Evolutionary conservation across 306 rosid species (phyloP).

Genomic region (Vigna hirtella): DNA sequence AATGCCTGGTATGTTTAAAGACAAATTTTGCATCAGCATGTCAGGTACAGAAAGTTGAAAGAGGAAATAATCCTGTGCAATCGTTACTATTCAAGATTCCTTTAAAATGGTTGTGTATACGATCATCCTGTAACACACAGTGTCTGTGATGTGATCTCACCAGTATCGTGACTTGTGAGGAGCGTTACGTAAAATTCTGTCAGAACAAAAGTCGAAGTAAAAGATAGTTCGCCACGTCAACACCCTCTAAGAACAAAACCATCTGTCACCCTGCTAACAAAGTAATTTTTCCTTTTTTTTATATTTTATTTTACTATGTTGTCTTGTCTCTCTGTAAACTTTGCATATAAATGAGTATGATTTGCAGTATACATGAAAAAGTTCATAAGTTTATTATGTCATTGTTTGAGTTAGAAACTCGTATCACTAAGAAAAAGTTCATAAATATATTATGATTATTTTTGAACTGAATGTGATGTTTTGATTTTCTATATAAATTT

Average conservation of each 20-base stretch:
- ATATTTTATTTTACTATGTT: not conserved
- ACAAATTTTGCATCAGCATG: slow-evolving; percentile 62
- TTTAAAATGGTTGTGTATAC: not conserved
- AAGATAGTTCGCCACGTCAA: not conserved
- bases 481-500: too few relatives aligned
- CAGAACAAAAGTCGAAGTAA: slow-evolving; percentile 1
- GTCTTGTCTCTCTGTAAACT: too few relatives aligned
- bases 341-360: too few relatives aligned
- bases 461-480: too few relatives aligned
- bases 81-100: slow-evolving; percentile 4
- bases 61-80: slow-evolving; percentile 32
- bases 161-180: not conserved
- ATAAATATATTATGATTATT: too few relatives aligned
- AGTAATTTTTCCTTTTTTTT: not conserved
- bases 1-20: slow-evolving; percentile 44
- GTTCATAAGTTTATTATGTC: too few relatives aligned
- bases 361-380: too few relatives aligned
- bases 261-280: not conserved
- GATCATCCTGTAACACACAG: not conserved
- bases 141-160: not conserved
- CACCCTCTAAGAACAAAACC: slow-evolving; percentile 10
- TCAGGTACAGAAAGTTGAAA: slow-evolving; percentile 35
- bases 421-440: too few relatives aligned
- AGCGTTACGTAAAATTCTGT: slow-evolving; percentile 5
- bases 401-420: too few relatives aligned